Conservation (phyloP, 1,284 basidiomycete species). For the Ustilago crameri region DNA sequence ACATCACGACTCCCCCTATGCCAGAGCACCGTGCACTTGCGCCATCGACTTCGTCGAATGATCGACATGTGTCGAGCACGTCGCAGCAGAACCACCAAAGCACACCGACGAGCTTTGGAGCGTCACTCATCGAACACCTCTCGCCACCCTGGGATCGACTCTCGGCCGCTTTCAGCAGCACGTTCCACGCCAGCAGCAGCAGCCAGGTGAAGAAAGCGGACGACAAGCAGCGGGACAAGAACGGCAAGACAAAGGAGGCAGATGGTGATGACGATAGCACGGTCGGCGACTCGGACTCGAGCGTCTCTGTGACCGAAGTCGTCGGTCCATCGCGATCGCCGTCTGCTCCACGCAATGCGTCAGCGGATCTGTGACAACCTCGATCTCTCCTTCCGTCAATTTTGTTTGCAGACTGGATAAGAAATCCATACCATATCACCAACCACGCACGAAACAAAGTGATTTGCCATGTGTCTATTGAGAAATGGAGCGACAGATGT, state of each 20-base stretch:
- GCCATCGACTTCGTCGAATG: too few species aligned
- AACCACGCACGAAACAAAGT: not conserved
- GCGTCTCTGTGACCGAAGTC: constrained; percentile 2
- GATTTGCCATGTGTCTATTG: not conserved
- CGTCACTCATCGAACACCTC: not conserved
- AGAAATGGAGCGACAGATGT: not conserved
- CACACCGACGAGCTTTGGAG: not conserved
- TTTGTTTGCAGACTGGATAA: too few species aligned
- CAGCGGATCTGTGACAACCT: not conserved
- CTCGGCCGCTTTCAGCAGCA: not conserved
- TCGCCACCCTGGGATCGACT: not conserved
- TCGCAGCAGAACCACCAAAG: not conserved
- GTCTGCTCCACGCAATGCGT: not conserved
- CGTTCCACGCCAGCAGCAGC: not conserved
- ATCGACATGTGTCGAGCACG: too few species aligned
- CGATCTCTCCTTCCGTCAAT: too few species aligned
- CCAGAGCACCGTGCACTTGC: not conserved
- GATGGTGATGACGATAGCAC: constrained; percentile 4
- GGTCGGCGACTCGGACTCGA: constrained; percentile 6
- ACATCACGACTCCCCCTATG: not conserved
- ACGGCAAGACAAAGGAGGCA: not conserved
- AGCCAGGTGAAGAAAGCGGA: not conserved
- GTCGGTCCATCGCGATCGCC: not conserved
- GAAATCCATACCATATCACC: too few species aligned
- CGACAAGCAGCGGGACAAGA: too few species aligned